phyloP scores from a whole-genome alignment of 495 filamentous ascomycete genomes.

The Neurospora cerealis region DNA sequence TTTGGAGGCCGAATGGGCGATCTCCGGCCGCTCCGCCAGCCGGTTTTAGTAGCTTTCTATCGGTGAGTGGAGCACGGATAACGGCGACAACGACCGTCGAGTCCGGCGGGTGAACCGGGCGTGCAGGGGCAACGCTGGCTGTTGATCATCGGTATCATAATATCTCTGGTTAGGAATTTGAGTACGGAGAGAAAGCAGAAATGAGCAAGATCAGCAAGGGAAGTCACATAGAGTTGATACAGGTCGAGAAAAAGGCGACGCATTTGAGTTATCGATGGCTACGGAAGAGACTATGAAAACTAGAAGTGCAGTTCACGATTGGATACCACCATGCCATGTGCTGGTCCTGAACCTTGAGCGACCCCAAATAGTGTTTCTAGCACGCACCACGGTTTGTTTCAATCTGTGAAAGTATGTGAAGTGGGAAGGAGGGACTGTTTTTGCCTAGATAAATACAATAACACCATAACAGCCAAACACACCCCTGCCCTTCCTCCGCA shows the following conservation, averaged over 20 bases:
- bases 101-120: neutral
- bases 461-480: neutral
- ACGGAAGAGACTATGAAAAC: neutral
- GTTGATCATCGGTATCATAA: neutral
- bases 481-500: neutral
- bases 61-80: neutral
- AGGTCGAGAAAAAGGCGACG: neutral
- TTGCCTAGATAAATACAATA: neutral
- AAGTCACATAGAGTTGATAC: neutral
- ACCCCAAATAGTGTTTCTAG: neutral
- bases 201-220: neutral
- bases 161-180: neutral
- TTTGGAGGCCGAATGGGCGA: neutral
- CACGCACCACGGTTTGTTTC: neutral
- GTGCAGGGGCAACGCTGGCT: neutral
- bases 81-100: neutral
- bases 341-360: neutral
- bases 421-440: neutral
- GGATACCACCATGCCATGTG: neutral
- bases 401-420: neutral
- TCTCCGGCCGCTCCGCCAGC: neutral
- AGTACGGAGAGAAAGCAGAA: neutral
- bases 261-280: neutral
- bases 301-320: neutral
- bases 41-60: neutral